Evolutionary conservation across 2,329 filamentous ascomycete genomes (phyloP).

Genomic region (Zymoseptoria ardabiliae): DNA sequence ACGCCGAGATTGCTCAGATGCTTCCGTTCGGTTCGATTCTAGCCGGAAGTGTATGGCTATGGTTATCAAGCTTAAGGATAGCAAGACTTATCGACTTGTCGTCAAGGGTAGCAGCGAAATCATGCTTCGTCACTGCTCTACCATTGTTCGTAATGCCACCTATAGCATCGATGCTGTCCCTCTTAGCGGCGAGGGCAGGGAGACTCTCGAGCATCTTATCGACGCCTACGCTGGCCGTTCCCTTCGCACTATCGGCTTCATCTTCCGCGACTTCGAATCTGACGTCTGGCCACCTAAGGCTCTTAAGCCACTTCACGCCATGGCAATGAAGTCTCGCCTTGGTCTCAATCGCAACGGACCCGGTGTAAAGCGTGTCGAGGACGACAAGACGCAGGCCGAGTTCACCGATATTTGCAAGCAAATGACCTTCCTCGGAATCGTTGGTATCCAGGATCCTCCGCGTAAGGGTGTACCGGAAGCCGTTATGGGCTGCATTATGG

Average conservation of each 20-base stretch:
- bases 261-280: constrained; percentile 74
- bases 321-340: constrained; percentile 46
- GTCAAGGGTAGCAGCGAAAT: constrained; percentile 48
- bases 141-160: constrained; percentile 52
- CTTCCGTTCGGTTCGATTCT: constrained; percentile 58
- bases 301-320: constrained; percentile 25
- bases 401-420: constrained; percentile 63
- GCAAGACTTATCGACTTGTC: constrained; percentile 49
- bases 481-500: constrained; percentile 58
- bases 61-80: constrained; percentile 48
- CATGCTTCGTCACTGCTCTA: constrained; percentile 41
- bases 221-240: constrained; percentile 71
- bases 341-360: constrained; percentile 35
- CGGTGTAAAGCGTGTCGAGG: constrained; percentile 50
- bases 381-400: constrained; percentile 54
- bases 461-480: constrained; percentile 60
- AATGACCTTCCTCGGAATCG: constrained; percentile 66
- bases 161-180: constrained; percentile 48
- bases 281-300: constrained; percentile 60
- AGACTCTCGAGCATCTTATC: constrained; percentile 60
- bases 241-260: constrained; percentile 73
- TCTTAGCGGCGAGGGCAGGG: constrained; percentile 51
- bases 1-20: constrained; percentile 51
- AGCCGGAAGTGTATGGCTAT: constrained; percentile 63
- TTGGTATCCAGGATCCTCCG: constrained; percentile 69